phyloP scores from a whole-genome alignment of 2,329 filamentous ascomycete species.

The Pseudogymnoascus pannorum region DNA sequence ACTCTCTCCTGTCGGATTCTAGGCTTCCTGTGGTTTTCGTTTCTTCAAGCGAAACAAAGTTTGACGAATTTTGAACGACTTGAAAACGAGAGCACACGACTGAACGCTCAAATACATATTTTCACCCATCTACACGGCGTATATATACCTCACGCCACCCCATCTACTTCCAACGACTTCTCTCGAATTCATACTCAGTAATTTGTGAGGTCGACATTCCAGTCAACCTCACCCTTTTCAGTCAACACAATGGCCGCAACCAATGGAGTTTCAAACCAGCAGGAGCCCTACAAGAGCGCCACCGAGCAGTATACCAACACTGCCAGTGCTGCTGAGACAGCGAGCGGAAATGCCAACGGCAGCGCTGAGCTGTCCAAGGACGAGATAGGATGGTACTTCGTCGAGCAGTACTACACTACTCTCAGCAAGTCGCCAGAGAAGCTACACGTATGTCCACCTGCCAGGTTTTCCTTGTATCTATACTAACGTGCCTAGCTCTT shows the following conservation, averaged over 20 bases:
- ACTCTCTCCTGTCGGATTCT: constrained; percentile 9
- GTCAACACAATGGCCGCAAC: constrained; percentile 20
- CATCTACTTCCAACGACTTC: background rate
- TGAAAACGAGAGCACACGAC: constrained; percentile 5
- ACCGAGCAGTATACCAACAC: constrained; percentile 29
- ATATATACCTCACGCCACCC: background rate
- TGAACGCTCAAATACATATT: constrained; percentile 4
- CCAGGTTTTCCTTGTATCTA: background rate
- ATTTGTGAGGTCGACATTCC: background rate
- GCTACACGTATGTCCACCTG: constrained; percentile 58
- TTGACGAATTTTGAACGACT: constrained; percentile 4
- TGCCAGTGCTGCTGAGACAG: constrained; percentile 23
- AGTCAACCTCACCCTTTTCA: constrained; percentile 6
- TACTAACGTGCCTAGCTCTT: constrained; percentile 55
- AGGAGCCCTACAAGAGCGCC: constrained; percentile 29
- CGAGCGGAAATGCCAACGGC: constrained; percentile 27
- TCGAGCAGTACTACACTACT: constrained; percentile 98
- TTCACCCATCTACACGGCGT: constrained; percentile 4
- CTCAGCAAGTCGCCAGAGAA: constrained; percentile 91
- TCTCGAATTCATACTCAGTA: background rate
- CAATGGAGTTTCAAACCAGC: constrained; percentile 30
- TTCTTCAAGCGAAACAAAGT: constrained; percentile 8
- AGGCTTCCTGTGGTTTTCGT: constrained; percentile 1
- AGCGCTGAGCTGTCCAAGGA: constrained; percentile 63
- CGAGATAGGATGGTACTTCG: constrained; percentile 98